Evolutionary conservation across 2,329 filamentous ascomycete genomes (phyloP).

Genomic region (Fusarium sterilihyphosum): DNA sequence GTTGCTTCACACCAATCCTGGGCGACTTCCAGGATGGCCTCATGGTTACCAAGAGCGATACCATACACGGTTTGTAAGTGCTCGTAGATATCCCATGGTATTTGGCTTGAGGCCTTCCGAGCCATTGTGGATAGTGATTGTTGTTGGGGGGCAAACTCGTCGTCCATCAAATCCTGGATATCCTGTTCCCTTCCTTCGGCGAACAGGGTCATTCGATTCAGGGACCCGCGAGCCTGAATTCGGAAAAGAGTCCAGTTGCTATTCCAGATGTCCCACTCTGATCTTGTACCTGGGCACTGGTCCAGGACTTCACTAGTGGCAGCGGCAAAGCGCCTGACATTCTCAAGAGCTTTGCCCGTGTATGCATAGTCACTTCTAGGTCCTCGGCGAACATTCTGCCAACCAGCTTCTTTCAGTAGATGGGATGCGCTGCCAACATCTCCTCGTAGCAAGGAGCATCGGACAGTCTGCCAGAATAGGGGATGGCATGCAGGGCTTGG

Average conservation of each 20-base stretch:
- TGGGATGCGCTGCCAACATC: conserved; percentile 73
- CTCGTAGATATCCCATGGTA: conserved; percentile 92
- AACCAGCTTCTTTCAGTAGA: conserved; percentile 79
- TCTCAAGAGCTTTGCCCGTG: conserved; percentile 77
- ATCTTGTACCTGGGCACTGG: conserved; percentile 74
- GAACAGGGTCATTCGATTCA: conserved; percentile 78
- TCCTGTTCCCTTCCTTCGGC: conserved; percentile 76
- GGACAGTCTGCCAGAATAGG: conserved; percentile 88
- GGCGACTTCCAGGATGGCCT: conserved; percentile 78
- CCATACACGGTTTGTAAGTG: conserved; percentile 83
- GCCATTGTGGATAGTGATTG: conserved; percentile 71
- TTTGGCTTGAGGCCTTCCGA: conserved; percentile 82
- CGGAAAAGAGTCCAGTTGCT: conserved; percentile 88
- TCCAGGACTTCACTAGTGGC: conserved; percentile 76
- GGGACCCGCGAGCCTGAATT: conserved; percentile 73
- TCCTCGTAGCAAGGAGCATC: conserved; percentile 78
- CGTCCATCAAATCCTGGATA: conserved; percentile 43
- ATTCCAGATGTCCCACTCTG: conserved; percentile 85
- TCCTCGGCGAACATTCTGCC: conserved; percentile 78
- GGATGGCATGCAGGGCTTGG: conserved; percentile 81
- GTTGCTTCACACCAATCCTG: conserved; percentile 95
- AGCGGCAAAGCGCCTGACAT: conserved; percentile 77
- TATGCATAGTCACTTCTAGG: conserved; percentile 74
- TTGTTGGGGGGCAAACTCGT: conserved; percentile 53
- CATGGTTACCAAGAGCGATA: conserved; percentile 78